Evolutionary conservation across 176 grass and related monocot species (phyloP).

Genomic region (Urochloa ruziziensis): DNA sequence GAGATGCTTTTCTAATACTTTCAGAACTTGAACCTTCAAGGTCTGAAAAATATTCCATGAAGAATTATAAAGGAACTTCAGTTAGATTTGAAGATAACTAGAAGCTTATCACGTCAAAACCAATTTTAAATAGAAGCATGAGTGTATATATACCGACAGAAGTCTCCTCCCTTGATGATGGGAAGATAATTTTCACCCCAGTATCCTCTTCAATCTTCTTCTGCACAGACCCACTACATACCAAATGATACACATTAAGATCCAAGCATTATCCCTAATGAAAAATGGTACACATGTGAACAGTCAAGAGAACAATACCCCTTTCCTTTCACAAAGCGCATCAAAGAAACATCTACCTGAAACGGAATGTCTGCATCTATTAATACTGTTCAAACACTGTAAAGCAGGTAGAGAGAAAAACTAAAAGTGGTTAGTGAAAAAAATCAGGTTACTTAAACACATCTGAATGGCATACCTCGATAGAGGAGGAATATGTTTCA

Average conservation of each 20-base stretch:
- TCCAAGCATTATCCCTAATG: background rate
- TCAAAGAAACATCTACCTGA: conserved; percentile 72
- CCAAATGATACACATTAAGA: conserved; percentile 25
- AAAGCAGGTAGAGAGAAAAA: background rate
- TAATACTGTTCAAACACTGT: conserved; percentile 1
- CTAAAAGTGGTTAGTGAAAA: background rate
- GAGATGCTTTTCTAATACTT: conserved; percentile 70
- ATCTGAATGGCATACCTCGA: conserved; percentile 38
- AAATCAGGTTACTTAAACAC: background rate
- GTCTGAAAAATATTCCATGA: conserved; percentile 38
- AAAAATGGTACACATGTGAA: conserved; percentile 1
- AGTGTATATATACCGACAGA: conserved; percentile 49
- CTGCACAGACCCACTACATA: conserved; percentile 65
- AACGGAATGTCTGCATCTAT: conserved; percentile 25
- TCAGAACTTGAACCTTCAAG: conserved; percentile 58
- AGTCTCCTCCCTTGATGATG: conserved; percentile 56
- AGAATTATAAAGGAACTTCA: background rate
- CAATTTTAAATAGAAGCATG: conserved; percentile 16
- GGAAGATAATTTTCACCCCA: conserved; percentile 70
- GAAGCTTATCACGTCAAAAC: background rate
- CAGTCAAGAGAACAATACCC: conserved; percentile 48
- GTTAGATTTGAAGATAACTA: conserved; percentile 19
- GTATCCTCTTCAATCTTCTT: conserved; percentile 78
- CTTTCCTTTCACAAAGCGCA: conserved; percentile 72
- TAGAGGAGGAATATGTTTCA: conserved; percentile 23